A percentile compares a stretch with the other conserved stretches of the same genome.
These are phyloP conservation scores for Lomentospora prolificans DNA, from an alignment of 2,329 filamentous ascomycete species.

Conservation along the genomic window DNA sequence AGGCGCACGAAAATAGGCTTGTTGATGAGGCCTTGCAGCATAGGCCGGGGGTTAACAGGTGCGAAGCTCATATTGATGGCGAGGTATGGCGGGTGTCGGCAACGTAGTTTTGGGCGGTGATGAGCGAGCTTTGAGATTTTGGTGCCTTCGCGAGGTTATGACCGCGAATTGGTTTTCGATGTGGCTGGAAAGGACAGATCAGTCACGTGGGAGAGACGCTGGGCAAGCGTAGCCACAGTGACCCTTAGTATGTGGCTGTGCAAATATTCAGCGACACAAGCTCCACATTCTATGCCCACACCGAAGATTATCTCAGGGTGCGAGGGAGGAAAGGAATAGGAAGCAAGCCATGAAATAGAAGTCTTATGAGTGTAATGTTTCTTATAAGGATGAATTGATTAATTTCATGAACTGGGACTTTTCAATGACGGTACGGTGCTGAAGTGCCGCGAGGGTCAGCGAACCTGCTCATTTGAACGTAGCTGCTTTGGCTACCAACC, in stretches of 20 bases:
- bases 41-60: slow-evolving; percentile 91
- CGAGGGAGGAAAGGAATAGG: too few relatives aligned
- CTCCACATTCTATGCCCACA: too few relatives aligned
- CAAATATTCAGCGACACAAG: too few relatives aligned
- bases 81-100: neutral
- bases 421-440: too few relatives aligned
- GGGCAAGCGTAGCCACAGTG: neutral
- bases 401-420: too few relatives aligned
- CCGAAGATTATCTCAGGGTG: too few relatives aligned
- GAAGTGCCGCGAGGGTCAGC: too few relatives aligned
- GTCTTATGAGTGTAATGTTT: too few relatives aligned
- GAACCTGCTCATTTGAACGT: too few relatives aligned
- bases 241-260: neutral
- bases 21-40: slow-evolving; percentile 89
- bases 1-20: slow-evolving; percentile 84
- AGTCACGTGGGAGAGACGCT: neutral
- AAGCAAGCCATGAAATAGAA: too few relatives aligned
- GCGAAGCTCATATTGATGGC: slow-evolving; percentile 49
- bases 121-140: neutral
- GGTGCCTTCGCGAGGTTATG: neutral
- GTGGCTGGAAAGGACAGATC: neutral
- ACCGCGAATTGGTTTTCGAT: neutral
- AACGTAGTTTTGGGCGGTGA: neutral
- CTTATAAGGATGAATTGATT: too few relatives aligned
- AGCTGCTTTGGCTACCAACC: too few relatives aligned